These are phyloP conservation scores for Calycina marina DNA, from an alignment of 2,329 filamentous ascomycete species.

Conservation along the genomic window DNA sequence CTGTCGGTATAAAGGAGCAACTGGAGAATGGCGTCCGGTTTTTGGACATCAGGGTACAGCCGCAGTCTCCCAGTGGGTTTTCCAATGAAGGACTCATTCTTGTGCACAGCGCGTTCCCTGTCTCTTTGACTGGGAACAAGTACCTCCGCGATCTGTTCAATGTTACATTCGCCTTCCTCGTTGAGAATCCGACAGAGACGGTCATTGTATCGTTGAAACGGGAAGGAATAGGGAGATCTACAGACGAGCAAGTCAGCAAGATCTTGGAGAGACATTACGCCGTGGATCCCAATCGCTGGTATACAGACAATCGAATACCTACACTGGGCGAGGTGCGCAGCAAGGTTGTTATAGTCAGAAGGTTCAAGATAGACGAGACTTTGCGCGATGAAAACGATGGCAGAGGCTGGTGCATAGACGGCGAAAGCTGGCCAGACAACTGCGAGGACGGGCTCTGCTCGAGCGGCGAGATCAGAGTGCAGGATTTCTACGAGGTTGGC, in stretches of 20 bases:
- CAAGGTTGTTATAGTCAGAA: constrained; percentile 70
- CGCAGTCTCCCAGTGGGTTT: constrained; percentile 38
- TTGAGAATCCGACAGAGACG: constrained; percentile 64
- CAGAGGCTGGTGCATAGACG: constrained; percentile 45
- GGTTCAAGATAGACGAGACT: constrained; percentile 53
- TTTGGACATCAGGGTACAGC: constrained; percentile 77
- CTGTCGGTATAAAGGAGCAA: constrained; percentile 61
- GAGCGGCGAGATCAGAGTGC: constrained; percentile 65
- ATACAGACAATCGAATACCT: constrained; percentile 62
- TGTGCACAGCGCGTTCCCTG: constrained; percentile 81
- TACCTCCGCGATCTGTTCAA: constrained; percentile 62
- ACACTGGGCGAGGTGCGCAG: constrained; percentile 66
- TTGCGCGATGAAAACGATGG: constrained; percentile 34
- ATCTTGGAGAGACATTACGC: constrained; percentile 64
- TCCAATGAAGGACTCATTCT: constrained; percentile 58
- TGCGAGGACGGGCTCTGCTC: constrained; percentile 57
- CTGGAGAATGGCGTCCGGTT: constrained; percentile 85
- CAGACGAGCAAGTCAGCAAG: constrained; percentile 62
- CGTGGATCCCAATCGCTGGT: constrained; percentile 51
- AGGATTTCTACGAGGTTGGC: constrained; percentile 87
- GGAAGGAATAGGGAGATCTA: constrained; percentile 70
- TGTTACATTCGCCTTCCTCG: constrained; percentile 60
- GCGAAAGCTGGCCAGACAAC: constrained; percentile 71
- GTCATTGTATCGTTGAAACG: constrained; percentile 81
- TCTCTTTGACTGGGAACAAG: constrained; percentile 69